Evolutionary conservation across 2,329 filamentous ascomycete species (phyloP).

Genomic region (Diplodia corticola): DNA sequence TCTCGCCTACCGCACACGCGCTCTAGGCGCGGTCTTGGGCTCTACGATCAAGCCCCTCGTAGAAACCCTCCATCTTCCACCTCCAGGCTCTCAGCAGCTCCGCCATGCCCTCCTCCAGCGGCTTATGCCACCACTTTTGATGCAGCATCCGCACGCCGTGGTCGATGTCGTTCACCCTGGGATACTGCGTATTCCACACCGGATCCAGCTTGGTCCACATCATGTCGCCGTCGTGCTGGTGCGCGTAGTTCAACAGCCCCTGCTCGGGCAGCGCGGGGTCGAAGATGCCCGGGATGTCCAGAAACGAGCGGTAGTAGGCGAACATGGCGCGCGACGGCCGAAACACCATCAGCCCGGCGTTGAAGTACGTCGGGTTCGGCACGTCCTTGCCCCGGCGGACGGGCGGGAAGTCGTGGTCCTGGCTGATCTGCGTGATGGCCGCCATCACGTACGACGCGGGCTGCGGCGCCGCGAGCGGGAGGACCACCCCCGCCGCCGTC

Average conservation of each 20-base stretch:
- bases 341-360: conserved; percentile 43
- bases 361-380: conserved; percentile 24
- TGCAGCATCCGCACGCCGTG: conserved; percentile 41
- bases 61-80: conserved; percentile 42
- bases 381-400: conserved; percentile 28
- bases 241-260: conserved; percentile 41
- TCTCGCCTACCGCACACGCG: neutral
- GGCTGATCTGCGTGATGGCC: neutral
- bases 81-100: conserved; percentile 36
- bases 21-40: neutral
- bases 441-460: conserved; percentile 39
- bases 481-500: too few species aligned
- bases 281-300: conserved; percentile 35
- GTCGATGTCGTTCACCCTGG: conserved; percentile 38
- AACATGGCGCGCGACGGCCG: conserved; percentile 34
- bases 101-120: conserved; percentile 33
- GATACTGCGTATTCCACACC: conserved; percentile 42
- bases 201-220: conserved; percentile 41
- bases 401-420: conserved; percentile 40
- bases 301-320: conserved; percentile 35
- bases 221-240: conserved; percentile 40
- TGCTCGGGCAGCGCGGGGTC: conserved; percentile 39
- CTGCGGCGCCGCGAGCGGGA: too few species aligned
- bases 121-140: conserved; percentile 43
- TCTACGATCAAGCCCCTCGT: conserved; percentile 33